These are phyloP conservation scores for Talaromyces sp. DNA, from an alignment of 2,329 filamentous ascomycete species.

Conservation along the genomic window DNA sequence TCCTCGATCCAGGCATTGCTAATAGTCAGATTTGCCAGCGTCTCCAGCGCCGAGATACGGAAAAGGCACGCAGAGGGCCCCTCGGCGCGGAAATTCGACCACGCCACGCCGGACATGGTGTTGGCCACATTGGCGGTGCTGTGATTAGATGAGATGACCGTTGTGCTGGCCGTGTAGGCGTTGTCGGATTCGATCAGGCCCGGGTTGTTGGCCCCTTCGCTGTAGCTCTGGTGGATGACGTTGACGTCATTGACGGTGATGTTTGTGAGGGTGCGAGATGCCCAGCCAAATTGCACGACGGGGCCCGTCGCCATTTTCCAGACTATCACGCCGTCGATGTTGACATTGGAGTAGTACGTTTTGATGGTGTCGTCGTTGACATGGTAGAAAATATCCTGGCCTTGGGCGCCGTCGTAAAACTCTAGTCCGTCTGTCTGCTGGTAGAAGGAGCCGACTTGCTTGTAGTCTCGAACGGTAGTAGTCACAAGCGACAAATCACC, in stretches of 20 bases:
- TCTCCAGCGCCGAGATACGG: background rate
- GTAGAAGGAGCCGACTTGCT: conserved; percentile 35
- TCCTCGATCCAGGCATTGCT: background rate
- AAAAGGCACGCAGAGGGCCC: conserved; percentile 3
- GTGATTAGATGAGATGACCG: background rate
- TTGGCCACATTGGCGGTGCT: background rate
- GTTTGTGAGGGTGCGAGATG: conserved; percentile 21
- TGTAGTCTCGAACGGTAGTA: conserved; percentile 25
- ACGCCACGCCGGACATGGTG: background rate
- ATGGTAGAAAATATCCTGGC: conserved; percentile 32
- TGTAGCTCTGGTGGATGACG: conserved; percentile 5
- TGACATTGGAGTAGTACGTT: conserved; percentile 30
- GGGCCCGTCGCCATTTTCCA: conserved; percentile 34
- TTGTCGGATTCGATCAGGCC: conserved; percentile 2
- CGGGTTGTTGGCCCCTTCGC: background rate
- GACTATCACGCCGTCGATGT: conserved; percentile 30
- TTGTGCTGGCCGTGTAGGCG: background rate
- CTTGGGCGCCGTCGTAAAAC: conserved; percentile 25
- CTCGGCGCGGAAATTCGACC: conserved; percentile 3
- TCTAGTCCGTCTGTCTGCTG: conserved; percentile 33
- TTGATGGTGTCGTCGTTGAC: conserved; percentile 33
- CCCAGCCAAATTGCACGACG: conserved; percentile 33
- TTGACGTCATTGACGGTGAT: conserved; percentile 15
- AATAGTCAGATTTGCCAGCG: background rate
- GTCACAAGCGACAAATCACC: conserved; percentile 9